phyloP scores from a whole-genome alignment of 2,329 filamentous ascomycete genomes.

The Ophiostoma perfectum region DNA sequence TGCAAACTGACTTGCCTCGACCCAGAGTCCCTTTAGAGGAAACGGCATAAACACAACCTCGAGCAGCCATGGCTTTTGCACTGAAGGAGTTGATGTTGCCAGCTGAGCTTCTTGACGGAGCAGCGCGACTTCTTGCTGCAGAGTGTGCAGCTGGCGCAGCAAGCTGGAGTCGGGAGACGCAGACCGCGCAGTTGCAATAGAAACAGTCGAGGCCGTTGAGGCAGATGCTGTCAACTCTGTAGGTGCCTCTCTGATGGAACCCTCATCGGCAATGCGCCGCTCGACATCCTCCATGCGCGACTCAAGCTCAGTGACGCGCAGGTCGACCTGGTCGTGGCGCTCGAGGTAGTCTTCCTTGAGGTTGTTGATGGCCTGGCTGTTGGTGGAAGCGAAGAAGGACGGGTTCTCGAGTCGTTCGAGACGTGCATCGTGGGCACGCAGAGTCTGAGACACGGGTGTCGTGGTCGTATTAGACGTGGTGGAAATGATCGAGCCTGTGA shows the following conservation, averaged over 20 bases:
- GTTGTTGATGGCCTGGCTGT: conserved; percentile 10
- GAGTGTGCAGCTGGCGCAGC: conserved; percentile 40
- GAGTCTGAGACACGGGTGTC: conserved; percentile 34
- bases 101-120: background rate
- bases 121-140: conserved; percentile 28
- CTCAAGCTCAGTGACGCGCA: conserved; percentile 65
- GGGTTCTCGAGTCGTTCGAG: conserved; percentile 64
- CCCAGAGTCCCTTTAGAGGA: conserved; percentile 52
- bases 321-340: conserved; percentile 60
- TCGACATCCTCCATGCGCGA: conserved; percentile 56
- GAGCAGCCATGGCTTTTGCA: conserved; percentile 58
- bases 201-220: conserved; percentile 41
- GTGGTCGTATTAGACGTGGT: conserved; percentile 36
- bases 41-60: conserved; percentile 75
- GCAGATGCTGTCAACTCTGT: conserved; percentile 26
- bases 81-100: background rate
- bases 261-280: conserved; percentile 43
- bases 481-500: background rate
- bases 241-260: conserved; percentile 38
- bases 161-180: conserved; percentile 29
- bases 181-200: conserved; percentile 23
- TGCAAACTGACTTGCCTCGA: conserved; percentile 44
- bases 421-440: conserved; percentile 58
- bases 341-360: conserved; percentile 61
- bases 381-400: conserved; percentile 51